Conservation (phyloP, 108 stramenopile species). For the Nannochloropsis salina region DNA sequence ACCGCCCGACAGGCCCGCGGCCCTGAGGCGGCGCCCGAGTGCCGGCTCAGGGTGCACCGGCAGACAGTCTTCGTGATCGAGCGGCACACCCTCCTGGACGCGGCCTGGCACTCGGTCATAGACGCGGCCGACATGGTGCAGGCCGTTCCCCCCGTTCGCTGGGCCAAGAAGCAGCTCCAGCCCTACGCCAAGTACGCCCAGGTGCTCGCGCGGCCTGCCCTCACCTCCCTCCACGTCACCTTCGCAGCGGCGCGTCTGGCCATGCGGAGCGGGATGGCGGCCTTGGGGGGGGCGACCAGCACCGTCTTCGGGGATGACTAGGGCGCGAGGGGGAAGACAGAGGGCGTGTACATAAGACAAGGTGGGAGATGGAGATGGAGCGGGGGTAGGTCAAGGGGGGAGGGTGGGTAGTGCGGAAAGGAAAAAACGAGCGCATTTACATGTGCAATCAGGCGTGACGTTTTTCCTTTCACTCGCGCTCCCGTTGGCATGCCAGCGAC, state of each 20-base stretch:
- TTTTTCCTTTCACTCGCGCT: background rate
- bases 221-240: background rate
- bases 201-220: background rate
- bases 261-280: background rate
- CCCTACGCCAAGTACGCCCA: background rate
- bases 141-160: background rate
- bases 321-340: background rate
- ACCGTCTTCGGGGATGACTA: background rate
- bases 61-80: constrained; percentile 1
- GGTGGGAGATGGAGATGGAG: background rate
- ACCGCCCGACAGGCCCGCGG: background rate
- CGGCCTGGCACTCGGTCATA: constrained; percentile 5
- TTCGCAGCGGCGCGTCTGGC: background rate
- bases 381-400: background rate
- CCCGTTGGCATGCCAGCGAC: background rate
- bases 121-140: background rate
- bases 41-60: constrained; percentile 2
- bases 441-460: background rate
- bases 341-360: background rate
- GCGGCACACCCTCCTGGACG: constrained; percentile 12
- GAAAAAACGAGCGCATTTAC: background rate
- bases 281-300: background rate
- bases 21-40: background rate
- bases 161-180: constrained; percentile 14
- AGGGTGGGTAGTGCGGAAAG: constrained; percentile 8